Base-by-base conservation (phyloP, 495 filamentous ascomycete species). In the Neurospora sp. region DNA sequence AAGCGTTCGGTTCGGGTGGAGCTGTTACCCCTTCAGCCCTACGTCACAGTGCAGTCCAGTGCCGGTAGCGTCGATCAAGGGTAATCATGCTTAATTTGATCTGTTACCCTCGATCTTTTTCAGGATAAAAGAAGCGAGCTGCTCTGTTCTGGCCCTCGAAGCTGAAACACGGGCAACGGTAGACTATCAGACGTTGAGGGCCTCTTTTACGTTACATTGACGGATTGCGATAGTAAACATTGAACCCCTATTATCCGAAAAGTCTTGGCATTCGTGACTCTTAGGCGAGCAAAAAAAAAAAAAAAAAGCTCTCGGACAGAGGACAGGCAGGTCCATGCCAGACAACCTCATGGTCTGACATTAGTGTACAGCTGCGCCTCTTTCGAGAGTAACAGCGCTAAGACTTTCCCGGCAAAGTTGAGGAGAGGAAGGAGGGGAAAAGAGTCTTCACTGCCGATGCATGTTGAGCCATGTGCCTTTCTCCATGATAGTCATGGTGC, bases 31-130 rank as follows among this genome's bases (percentile, higher is more conserved):
- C 27, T 65, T 65, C 53, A 65, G 53, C 71, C 18, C 39, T 73
- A 73, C 71, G 71, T 73, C 71, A 73, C 71, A 18, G 39, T 73
- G 71, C 71, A 59, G 68, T 73, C 40, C 11, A 46, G 31, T 41
- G 38, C 31, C 40, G 40, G 59, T 42, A 71, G 39, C 40, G 42
- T 70, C 69, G 71, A 73, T 71, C 71, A 73, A 65, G 53, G 53
- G 53, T 35, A 65, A 65, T 65, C 53, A 65, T 65, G 27, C 53
- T 65, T 65, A 65, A 18, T 65, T 65, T 8, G 27, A 65, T 65
- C 53, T 35, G 27, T 65, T 65, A 16, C 12, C 18, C 53, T 35
- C 53, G 53, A 31, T 65, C 14, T 16, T 31, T 5, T 61, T 61
- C 53, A 14, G 53, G 14, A 65, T 9, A 65, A 35, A 35, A 18